A percentile compares a stretch with the other conserved stretches of the same genome.
phyloP scores from a whole-genome alignment of 2,329 filamentous ascomycete species.

The Cercospora berteroae region DNA sequence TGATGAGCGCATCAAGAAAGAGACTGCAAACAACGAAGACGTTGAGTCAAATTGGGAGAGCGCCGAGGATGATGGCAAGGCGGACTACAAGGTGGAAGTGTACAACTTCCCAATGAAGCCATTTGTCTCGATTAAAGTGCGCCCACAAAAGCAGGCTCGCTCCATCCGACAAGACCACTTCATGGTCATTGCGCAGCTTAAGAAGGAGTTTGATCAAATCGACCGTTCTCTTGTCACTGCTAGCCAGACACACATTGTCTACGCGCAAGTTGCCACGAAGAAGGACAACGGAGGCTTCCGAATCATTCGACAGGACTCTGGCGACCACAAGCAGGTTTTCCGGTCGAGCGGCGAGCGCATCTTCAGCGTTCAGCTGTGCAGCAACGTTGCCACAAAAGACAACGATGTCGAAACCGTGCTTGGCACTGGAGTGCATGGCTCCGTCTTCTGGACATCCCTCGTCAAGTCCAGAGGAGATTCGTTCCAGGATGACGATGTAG shows the following conservation, averaged over 20 bases:
- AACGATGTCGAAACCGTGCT: constrained; percentile 76
- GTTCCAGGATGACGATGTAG: constrained; percentile 73
- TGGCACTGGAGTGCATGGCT: constrained; percentile 88
- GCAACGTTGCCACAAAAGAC: constrained; percentile 52
- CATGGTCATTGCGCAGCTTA: constrained; percentile 88
- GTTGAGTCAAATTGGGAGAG: constrained; percentile 72
- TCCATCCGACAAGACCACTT: constrained; percentile 76
- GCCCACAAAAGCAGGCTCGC: constrained; percentile 53
- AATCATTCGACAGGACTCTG: constrained; percentile 91
- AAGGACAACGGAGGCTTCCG: constrained; percentile 83
- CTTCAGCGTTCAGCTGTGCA: constrained; percentile 86
- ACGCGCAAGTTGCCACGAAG: constrained; percentile 67
- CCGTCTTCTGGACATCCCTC: constrained; percentile 92
- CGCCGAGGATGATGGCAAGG: constrained; percentile 72
- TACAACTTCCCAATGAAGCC: constrained; percentile 97
- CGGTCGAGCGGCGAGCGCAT: constrained; percentile 88
- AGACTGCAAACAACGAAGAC: constrained; percentile 61
- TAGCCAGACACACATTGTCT: constrained; percentile 87
- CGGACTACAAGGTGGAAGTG: constrained; percentile 65
- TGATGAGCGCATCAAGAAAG: constrained; percentile 58
- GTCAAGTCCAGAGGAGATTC: constrained; percentile 74
- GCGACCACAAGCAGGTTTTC: constrained; percentile 87
- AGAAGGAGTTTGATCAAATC: constrained; percentile 97
- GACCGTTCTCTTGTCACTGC: constrained; percentile 90
- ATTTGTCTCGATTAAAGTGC: constrained; percentile 83